These are phyloP conservation scores for Monilinia vaccinii-corymbosi DNA, from an alignment of 2,329 filamentous ascomycete genomes.

Conservation along the genomic window DNA sequence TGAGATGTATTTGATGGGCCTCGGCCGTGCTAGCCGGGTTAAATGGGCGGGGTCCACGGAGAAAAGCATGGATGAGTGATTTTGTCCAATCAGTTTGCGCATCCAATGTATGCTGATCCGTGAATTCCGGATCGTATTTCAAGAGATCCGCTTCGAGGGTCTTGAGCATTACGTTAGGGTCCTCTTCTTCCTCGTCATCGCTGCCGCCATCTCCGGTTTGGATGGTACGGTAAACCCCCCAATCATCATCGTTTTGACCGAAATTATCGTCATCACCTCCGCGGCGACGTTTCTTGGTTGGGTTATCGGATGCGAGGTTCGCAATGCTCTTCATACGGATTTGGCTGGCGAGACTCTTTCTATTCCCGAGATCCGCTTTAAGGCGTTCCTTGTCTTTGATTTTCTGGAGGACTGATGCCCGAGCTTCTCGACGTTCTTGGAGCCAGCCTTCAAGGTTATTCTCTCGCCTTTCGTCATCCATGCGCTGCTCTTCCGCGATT, in stretches of 20 bases:
- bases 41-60: slow-evolving; percentile 79
- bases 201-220: slow-evolving; percentile 76
- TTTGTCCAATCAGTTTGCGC: slow-evolving; percentile 95
- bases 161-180: slow-evolving; percentile 65
- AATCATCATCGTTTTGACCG: slow-evolving; percentile 94
- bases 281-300: slow-evolving; percentile 72
- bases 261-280: slow-evolving; percentile 94
- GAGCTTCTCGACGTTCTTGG: slow-evolving; percentile 66
- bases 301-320: slow-evolving; percentile 85
- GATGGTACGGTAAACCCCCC: slow-evolving; percentile 93
- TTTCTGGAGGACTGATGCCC: slow-evolving; percentile 61
- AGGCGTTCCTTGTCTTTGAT: slow-evolving; percentile 91
- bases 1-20: slow-evolving; percentile 83
- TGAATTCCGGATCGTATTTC: slow-evolving; percentile 78
- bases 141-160: slow-evolving; percentile 77
- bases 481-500: slow-evolving; percentile 69
- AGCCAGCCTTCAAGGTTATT: slow-evolving; percentile 84
- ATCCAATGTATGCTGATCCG: slow-evolving; percentile 83
- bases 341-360: slow-evolving; percentile 91
- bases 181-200: slow-evolving; percentile 88
- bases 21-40: slow-evolving; percentile 72
- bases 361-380: slow-evolving; percentile 90
- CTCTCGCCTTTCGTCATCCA: slow-evolving; percentile 75
- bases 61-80: slow-evolving; percentile 79
- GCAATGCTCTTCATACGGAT: slow-evolving; percentile 98